Base-by-base conservation (phyloP, 768 basidiomycete genomes). In the Rhizopogon salebrosus region DNA sequence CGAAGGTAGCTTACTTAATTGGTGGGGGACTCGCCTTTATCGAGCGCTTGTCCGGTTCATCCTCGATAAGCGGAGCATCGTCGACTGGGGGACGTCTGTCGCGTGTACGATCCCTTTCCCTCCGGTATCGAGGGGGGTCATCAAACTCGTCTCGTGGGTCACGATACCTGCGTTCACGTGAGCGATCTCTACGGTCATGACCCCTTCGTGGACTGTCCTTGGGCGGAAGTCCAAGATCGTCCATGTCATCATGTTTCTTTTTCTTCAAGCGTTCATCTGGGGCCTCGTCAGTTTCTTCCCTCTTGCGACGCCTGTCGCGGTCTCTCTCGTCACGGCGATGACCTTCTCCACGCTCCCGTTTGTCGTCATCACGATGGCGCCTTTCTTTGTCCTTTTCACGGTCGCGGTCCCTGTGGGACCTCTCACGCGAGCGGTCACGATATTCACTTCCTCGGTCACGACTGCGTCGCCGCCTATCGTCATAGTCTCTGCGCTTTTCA, bases 261-360 rank as follows among this genome's bases (percentile, higher is more conserved):
- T 87, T 78, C 65, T 92, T 91, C 43, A 70, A 69, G 49, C 85
- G 80, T 34, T 83, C 80, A 48, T 77, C 75, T n/a, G 63, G 65
- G 16, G 63, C 62, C 41, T 79, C 80, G 18, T 82, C 82, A 1
- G 73, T 73, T 24, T 86, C 81, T 49, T 89, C 87, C 60, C 87
- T 77, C 68, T 86, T 87, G 57, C 90, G 80, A 46, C 87, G 77
- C 54, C 80, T 78, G 48, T 75, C 72, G 40, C 69, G 66, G 49
- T 87, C 82, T 48, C 77, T 72, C 52, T 82, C 81, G 45, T 77
- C 65, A 55, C 80, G 74, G 62, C 83, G 78, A 37, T 80, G 77
- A 57, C 79, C 72, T 45, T 84, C 78, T 14, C 77, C 80, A 60
- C 72, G 69, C 41, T 81, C 81, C 53, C 77, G 71, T 48, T 70